Percentiles rank a stretch among this genome's conserved stretches.
These are phyloP conservation scores for Lichtheimia ramosa DNA, from an alignment of 371 early-diverging fungal species.

Conservation along the genomic window DNA sequence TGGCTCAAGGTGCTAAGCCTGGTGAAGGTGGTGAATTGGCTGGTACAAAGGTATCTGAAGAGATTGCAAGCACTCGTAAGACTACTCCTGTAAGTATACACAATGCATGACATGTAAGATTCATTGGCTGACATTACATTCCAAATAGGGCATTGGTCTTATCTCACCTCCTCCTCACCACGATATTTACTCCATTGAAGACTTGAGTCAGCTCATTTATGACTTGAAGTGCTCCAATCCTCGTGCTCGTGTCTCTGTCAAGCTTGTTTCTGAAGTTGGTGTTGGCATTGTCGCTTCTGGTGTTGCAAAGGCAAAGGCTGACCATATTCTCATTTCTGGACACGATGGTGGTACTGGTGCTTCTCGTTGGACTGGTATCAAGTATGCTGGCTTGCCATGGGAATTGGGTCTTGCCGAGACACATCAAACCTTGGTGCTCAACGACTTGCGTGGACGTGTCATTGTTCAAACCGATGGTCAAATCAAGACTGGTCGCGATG, in stretches of 20 bases:
- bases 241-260: constrained; percentile 89
- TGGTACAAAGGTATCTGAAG: constrained; percentile 87
- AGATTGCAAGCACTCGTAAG: constrained; percentile 92
- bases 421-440: constrained; percentile 94
- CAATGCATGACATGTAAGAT: not conserved
- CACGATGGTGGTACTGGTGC: constrained; percentile 99
- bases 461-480: constrained; percentile 97
- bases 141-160: constrained; percentile 86
- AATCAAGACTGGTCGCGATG: constrained; percentile 96
- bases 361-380: constrained; percentile 96
- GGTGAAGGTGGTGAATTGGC: constrained; percentile 89
- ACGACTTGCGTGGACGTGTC: constrained; percentile 94
- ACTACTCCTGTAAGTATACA: constrained; percentile 68
- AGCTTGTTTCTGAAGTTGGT: constrained; percentile 95
- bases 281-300: constrained; percentile 96
- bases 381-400: constrained; percentile 98
- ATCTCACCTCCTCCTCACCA: constrained; percentile 98
- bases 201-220: constrained; percentile 96
- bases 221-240: constrained; percentile 95
- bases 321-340: constrained; percentile 93
- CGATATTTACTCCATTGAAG: constrained; percentile 97
- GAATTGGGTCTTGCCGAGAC: constrained; percentile 97
- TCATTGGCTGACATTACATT: too few relatives aligned
- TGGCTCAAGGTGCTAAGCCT: constrained; percentile 99
- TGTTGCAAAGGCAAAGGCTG: constrained; percentile 97